These are phyloP conservation scores for Calonectria naviculata DNA, from an alignment of 2,329 filamentous ascomycete species.

Conservation along the genomic window DNA sequence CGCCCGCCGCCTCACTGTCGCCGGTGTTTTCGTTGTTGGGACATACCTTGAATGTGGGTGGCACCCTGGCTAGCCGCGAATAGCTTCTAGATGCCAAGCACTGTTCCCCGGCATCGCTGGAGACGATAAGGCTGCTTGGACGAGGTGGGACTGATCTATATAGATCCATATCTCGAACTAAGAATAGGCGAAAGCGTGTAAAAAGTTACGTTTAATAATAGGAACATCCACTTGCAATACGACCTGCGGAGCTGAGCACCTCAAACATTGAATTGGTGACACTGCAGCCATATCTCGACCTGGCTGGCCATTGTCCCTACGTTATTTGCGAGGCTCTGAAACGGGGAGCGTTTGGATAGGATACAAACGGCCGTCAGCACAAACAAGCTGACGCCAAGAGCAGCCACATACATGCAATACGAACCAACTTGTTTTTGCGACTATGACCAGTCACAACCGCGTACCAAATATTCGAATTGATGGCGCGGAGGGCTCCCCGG, in stretches of 20 bases:
- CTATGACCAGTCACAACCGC: neutral
- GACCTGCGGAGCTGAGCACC: neutral
- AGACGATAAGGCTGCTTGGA: neutral
- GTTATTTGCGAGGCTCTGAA: neutral
- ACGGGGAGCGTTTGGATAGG: neutral
- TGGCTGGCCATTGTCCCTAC: neutral
- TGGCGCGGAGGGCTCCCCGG: neutral
- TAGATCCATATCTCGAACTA: too few species aligned
- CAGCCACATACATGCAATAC: neutral
- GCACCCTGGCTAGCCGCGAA: neutral
- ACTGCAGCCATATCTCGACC: neutral
- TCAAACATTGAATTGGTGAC: neutral
- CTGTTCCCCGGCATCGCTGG: neutral
- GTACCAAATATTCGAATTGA: neutral
- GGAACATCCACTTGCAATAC: neutral
- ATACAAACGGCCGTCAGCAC: neutral
- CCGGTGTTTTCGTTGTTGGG: neutral
- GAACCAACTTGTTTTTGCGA: neutral
- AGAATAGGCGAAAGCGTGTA: neutral
- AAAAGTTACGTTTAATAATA: neutral
- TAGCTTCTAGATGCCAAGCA: neutral
- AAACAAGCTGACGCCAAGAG: neutral
- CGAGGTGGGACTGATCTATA: neutral
- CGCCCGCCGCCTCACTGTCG: neutral
- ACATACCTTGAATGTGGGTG: neutral